phyloP scores from a whole-genome alignment of 2,329 filamentous ascomycete species.

The Fusarium sterilihyphosum region DNA sequence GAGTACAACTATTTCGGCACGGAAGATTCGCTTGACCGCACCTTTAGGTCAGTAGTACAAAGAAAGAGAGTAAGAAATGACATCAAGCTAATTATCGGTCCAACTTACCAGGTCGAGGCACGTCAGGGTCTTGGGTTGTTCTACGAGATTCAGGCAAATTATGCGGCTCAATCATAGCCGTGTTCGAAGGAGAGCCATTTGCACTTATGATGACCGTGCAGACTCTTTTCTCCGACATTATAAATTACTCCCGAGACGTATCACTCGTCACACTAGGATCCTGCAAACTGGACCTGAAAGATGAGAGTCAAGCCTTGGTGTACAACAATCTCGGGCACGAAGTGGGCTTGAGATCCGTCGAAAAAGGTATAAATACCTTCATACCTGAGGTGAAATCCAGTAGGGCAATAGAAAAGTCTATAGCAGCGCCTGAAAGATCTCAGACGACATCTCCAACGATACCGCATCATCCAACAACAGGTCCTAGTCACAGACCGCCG shows the following conservation, averaged over 20 bases:
- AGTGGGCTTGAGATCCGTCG: neutral
- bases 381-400: neutral
- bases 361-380: neutral
- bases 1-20: neutral
- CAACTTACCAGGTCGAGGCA: neutral
- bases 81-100: neutral
- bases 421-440: neutral
- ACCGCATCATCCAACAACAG: neutral
- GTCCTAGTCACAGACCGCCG: neutral
- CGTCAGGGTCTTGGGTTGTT: neutral
- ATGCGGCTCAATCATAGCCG: neutral
- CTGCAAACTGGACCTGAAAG: neutral
- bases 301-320: neutral
- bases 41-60: neutral
- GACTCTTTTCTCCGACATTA: neutral
- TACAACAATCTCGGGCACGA: neutral
- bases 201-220: neutral
- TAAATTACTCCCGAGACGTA: neutral
- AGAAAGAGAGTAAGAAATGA: accelerated
- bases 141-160: neutral
- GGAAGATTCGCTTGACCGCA: neutral
- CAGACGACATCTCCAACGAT: too few relatives aligned
- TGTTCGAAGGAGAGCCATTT: neutral
- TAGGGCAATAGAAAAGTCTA: neutral
- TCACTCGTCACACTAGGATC: neutral